A percentile compares a stretch with the other conserved stretches of the same genome.
Conservation (phyloP, 2,329 filamentous ascomycete species). For the Trematosphaeria pertusa region DNA sequence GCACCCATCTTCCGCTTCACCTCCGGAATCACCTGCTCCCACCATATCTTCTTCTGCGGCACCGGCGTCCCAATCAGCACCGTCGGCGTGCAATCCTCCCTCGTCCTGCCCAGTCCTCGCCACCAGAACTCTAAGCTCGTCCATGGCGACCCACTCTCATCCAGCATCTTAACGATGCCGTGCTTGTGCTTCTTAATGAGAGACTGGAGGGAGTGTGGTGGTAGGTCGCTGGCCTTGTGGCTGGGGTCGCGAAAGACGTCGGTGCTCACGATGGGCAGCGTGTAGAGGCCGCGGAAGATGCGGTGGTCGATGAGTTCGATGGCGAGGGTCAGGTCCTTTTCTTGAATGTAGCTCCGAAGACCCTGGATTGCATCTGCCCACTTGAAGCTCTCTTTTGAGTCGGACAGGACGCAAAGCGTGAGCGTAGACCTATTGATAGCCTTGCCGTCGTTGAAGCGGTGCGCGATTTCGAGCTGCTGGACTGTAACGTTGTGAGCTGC, state of each 20-base stretch:
- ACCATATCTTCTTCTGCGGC: slow-evolving; percentile 8
- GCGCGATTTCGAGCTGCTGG: background rate
- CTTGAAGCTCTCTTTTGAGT: background rate
- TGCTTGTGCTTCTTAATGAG: background rate
- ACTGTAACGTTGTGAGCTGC: background rate
- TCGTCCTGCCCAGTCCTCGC: slow-evolving; percentile 3
- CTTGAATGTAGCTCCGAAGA: slow-evolving; percentile 6
- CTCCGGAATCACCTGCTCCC: slow-evolving; percentile 1
- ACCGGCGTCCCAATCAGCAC: slow-evolving; percentile 8
- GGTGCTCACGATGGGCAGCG: slow-evolving; percentile 5
- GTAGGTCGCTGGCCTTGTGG: too few species aligned
- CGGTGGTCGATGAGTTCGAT: slow-evolving; percentile 13
- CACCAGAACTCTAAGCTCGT: slow-evolving; percentile 12
- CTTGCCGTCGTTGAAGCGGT: slow-evolving; percentile 10
- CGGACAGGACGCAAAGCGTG: slow-evolving; percentile 12
- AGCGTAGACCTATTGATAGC: slow-evolving; percentile 3
- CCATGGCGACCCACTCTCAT: slow-evolving; percentile 5
- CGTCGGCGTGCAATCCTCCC: slow-evolving; percentile 6
- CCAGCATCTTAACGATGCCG: slow-evolving; percentile 1
- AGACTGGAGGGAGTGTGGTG: too few species aligned
- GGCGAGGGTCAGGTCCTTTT: slow-evolving; percentile 1
- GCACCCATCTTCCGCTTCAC: slow-evolving; percentile 4
- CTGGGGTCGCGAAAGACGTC: too few species aligned
- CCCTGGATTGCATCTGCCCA: slow-evolving; percentile 4
- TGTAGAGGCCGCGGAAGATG: slow-evolving; percentile 8